Base-by-base conservation (phyloP, 305 asterid species). In the Salvia sclarea region DNA sequence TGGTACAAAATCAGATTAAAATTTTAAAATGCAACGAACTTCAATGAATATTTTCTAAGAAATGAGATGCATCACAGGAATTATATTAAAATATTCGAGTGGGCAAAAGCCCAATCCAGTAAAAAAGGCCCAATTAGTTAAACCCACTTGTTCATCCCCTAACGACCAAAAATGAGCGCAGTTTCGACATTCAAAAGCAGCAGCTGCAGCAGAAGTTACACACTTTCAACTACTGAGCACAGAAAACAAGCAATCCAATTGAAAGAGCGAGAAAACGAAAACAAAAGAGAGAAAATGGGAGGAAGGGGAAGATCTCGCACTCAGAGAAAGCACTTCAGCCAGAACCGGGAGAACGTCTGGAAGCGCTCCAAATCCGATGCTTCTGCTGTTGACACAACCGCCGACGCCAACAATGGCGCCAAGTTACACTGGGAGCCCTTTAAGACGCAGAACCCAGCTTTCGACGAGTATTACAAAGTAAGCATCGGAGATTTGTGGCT, bases 401-500 rank as follows among this genome's bases (percentile, higher is more conserved):
- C 75, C 33, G 86, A 75, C 65, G 69, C 76, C 31, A 77, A 41
- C 45, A 66, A 31, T 41, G 70, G 40, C 13, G 50, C 47, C 8
- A 73, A 83, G 41, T 70, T 61, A 18, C 16, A 58, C 17, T 86
- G 97, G 98, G 89, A 88, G 72, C 96, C 97, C 9, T 85, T 94
- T 11, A 74, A 82, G 62, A 83, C 91, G 4, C 86, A 89, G 72
- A 94, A 85, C 77, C 86, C 74, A 1, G 72, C 88, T 47, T 94
- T 94, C 81, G 96, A 87, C 57, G 95, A 91, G 12, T 94, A 94
- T 56, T 94, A 94, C 78, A 88, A 91, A 83, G 98, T 93, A 72
- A 72, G 78, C 14, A 35, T 43, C 25, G 33, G 43, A 12, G 12
- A 50, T 31, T 28, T 25, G 17, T 50, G 14, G 64, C 18, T 44